Base-by-base conservation (phyloP, 108 stramenopile species). In the Chaetoceros muelleri region DNA sequence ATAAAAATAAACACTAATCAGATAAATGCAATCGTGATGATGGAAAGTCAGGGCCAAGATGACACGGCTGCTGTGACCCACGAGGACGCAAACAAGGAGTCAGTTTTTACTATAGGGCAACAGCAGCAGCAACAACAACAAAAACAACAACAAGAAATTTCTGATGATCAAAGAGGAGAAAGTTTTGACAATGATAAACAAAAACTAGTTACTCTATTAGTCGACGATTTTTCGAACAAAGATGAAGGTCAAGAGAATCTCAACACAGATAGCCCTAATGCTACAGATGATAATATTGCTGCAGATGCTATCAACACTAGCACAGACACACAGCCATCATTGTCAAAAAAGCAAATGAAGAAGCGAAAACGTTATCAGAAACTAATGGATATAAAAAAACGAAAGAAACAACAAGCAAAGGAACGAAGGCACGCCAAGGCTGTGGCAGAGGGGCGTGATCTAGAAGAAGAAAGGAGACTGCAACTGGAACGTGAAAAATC, bases 261-360 rank as follows among this genome's bases (percentile, higher is more conserved):
- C 8, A 20, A 16, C 13, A 19, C 49, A 10, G 8, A 20, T 10
- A 20, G 20, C 13, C 8, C 13, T 19, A 20, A 10, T 8, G 49
- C 13, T 13, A 20, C n/a, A 10, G 13, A 8, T 51, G 20, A 20
- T 16, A 21, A 20, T 19, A 10, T 20, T 19, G 20, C 13, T 21
- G 20, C 20, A 8, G 20, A 21, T 19, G 20, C n/a, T 51, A 19
- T 20, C 13, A 20, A 20, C 49, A 51, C 8, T 16, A 20, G 13
- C 8, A 21, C 13, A 19, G n/a, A 16, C 49, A 20, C n/a, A 13
- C 24, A 58, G n/a, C n/a, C n/a, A n/a, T n/a, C n/a, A n/a, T 57
- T 80, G 34, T 86, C 88, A 10, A 90, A 90, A 65, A 90, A 81
- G 34, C 76, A 78, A 62, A 46, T 78, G 22, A 84, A 86, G 57